Evolutionary conservation across 1,284 basidiomycete species (phyloP), one percentile per base, ranked within the genome.

Genomic region (Crucibulum parvulum): DNA sequence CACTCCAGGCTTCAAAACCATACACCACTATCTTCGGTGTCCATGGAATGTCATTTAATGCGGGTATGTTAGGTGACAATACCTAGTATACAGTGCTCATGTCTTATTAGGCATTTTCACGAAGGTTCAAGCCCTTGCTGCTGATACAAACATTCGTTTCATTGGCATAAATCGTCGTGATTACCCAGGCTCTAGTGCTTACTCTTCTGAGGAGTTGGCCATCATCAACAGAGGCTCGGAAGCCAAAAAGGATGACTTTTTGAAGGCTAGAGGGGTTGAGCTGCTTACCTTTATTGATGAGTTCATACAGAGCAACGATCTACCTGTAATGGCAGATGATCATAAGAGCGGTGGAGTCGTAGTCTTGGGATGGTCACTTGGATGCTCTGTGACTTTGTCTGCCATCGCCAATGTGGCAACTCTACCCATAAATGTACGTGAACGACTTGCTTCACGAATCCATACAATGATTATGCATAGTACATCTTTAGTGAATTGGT

Each of bases 111-210:
- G 76, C 35, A 75, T 74, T 0, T 73, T 78, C 59, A 79, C 79
- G 68, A 73, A 74, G 53, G 75, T 82, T 51, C 68, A 78, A 34
- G 81, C 81, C 56, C 69, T 80, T 1, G 67, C 69, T 0, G 79
- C 80, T 0, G 69, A 71, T 0, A 56, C 54, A 36, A 51, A 47
- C 43, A n/a, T 59, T 8, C 61, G 61, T 10, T 57, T 64, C 18
- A 48, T 66, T 6, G 51, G 53, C 6, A 53, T 61, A 7, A 61
- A 58, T 31, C 60, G 63, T 18, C 56, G 63, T 5, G 58, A 55
- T 10, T 66, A 64, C 41, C 52, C 46, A 45, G 57, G 59, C 11
- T 62, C 65, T 31, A 62, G 58, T 6, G 52, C 65, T 46, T 66
- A 55, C 54, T 50, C 53, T 13, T 24, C 54, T 46, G 58, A 60